Evolutionary conservation across 179 eudicot genomes (phyloP).

Genomic region (Beta macrorhiza): DNA sequence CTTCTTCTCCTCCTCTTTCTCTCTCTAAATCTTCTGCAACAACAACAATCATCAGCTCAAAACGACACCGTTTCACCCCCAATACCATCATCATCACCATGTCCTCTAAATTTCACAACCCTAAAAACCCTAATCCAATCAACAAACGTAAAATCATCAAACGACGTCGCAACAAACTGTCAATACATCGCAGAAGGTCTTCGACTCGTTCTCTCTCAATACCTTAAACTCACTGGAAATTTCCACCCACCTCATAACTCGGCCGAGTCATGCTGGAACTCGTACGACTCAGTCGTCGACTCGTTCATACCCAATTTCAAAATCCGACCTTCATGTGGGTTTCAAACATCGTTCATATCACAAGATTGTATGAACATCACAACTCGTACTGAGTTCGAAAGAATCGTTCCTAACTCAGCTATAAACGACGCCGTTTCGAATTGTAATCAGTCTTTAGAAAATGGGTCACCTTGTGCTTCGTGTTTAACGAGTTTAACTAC

Average conservation of each 20-base stretch:
- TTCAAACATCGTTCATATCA: constrained; percentile 57
- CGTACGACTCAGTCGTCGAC: constrained; percentile 46
- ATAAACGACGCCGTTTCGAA: constrained; percentile 32
- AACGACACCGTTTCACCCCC: constrained; percentile 18
- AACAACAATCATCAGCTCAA: constrained; percentile 8
- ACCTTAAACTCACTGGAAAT: constrained; percentile 44
- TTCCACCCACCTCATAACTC: constrained; percentile 58
- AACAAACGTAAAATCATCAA: constrained; percentile 24
- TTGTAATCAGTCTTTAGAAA: constrained; percentile 61
- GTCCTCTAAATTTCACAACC: constrained; percentile 59
- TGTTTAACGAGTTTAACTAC: constrained; percentile 51
- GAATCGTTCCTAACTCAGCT: constrained; percentile 26
- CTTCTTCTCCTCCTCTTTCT: constrained; percentile 9
- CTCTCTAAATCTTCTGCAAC: neutral
- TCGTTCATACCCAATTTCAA: constrained; percentile 46
- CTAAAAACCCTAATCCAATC: constrained; percentile 27
- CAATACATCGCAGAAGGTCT: constrained; percentile 57
- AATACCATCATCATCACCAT: constrained; percentile 18
- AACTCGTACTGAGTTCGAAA: constrained; percentile 51
- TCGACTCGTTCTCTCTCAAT: constrained; percentile 62
- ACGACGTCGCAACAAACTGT: constrained; percentile 39
- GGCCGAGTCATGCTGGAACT: constrained; percentile 66
- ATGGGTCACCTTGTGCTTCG: constrained; percentile 62
- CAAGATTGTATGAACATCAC: constrained; percentile 81
- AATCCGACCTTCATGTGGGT: constrained; percentile 52